phyloP scores from a whole-genome alignment of 345 rosid species.

The Raphanus raphanistrum region DNA sequence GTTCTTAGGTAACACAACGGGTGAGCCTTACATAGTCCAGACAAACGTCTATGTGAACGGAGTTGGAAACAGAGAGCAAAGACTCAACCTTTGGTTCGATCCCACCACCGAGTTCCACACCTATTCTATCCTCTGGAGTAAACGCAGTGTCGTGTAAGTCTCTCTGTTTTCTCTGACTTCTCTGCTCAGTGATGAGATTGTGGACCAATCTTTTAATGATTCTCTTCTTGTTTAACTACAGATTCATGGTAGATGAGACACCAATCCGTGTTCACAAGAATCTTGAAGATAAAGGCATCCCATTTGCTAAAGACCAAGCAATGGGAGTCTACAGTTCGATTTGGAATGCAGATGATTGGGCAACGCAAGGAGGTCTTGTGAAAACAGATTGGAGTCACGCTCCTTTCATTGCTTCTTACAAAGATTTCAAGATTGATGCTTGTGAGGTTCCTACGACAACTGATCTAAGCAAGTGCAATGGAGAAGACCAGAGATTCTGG shows the following conservation, averaged over 20 bases:
- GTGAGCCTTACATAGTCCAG: conserved; percentile 88
- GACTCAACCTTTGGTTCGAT: conserved; percentile 93
- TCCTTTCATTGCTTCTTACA: conserved; percentile 87
- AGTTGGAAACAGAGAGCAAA: conserved; percentile 91
- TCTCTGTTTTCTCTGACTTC: not conserved
- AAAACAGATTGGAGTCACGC: conserved; percentile 98
- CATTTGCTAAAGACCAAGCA: conserved; percentile 88
- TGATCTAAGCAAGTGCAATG: conserved; percentile 54
- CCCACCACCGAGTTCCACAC: conserved; percentile 89
- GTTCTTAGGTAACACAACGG: conserved; percentile 89
- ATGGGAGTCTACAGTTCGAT: conserved; percentile 99
- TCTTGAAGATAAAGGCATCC: conserved; percentile 83
- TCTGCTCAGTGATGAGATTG: not conserved
- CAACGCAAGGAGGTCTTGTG: conserved; percentile 92
- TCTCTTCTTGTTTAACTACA: conserved; percentile 18
- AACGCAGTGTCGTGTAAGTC: conserved; percentile 82
- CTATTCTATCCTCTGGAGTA: conserved; percentile 83
- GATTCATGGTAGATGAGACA: conserved; percentile 87
- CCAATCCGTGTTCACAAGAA: conserved; percentile 78
- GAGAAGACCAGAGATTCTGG: conserved; percentile 65
- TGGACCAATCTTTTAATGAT: not conserved
- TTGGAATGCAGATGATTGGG: conserved; percentile 99
- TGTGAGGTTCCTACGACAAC: conserved; percentile 63
- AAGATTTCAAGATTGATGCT: conserved; percentile 72
- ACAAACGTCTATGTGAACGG: conserved; percentile 93